Percentiles rank a stretch among this genome's conserved stretches.
Evolutionary conservation across 73 alveolate genomes (phyloP).

Genomic region (Paramecium primaurelia): DNA sequence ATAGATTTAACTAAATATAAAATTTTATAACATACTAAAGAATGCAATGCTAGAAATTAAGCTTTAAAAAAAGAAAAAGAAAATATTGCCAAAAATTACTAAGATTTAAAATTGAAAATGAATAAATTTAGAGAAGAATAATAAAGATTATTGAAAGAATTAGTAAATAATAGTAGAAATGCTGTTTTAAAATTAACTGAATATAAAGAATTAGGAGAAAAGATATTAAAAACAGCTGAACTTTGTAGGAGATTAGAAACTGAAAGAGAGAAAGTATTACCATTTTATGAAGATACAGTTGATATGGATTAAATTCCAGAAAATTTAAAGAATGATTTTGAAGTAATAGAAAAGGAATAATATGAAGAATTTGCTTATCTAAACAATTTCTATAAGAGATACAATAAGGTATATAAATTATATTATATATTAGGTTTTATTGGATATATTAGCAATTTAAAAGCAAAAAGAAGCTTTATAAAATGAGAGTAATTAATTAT

Average conservation of each 20-base stretch:
- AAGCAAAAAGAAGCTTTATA: constrained; percentile 93
- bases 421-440: constrained; percentile 64
- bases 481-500: constrained; percentile 90
- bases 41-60: constrained; percentile 93
- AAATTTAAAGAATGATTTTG: constrained; percentile 77
- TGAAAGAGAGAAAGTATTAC: constrained; percentile 96
- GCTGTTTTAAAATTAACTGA: constrained; percentile 91
- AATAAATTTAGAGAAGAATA: constrained; percentile 94
- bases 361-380: constrained; percentile 91
- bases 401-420: constrained; percentile 68
- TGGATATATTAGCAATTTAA: constrained; percentile 95
- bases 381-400: constrained; percentile 95
- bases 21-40: constrained; percentile 87
- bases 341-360: constrained; percentile 84
- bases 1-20: constrained; percentile 83
- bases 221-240: constrained; percentile 95
- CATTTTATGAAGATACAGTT: constrained; percentile 92
- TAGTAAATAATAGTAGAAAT: constrained; percentile 88
- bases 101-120: constrained; percentile 92
- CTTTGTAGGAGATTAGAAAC: constrained; percentile 96
- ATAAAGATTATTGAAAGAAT: constrained; percentile 86
- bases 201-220: constrained; percentile 90
- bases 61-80: constrained; percentile 90
- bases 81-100: constrained; percentile 86
- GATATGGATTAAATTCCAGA: constrained; percentile 83